Percentiles rank a stretch among this genome's conserved stretches.
These are phyloP conservation scores for Crithidia fasciculata DNA, from an alignment of 208 protist genomes.

Conservation along the genomic window DNA sequence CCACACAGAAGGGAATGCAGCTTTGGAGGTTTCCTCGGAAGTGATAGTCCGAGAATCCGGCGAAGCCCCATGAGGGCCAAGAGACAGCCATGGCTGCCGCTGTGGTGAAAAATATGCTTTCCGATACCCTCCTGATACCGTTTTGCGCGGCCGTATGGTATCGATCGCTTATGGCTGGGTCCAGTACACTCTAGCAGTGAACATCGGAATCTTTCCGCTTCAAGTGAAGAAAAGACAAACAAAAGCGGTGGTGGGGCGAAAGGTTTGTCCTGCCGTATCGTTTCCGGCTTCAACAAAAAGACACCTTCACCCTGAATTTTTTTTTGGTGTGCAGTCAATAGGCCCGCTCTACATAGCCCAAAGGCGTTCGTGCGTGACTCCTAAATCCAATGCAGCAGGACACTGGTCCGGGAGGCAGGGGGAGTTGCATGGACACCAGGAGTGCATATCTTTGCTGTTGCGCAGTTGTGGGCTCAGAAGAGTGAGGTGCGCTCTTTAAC, in stretches of 20 bases:
- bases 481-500: neutral
- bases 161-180: neutral
- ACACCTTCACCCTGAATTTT: neutral
- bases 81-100: neutral
- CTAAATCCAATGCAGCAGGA: neutral
- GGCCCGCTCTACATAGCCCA: neutral
- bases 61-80: neutral
- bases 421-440: neutral
- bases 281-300: neutral
- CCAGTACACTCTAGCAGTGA: neutral
- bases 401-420: neutral
- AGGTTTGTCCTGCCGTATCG: neutral
- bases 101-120: neutral
- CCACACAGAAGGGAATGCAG: neutral
- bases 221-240: neutral
- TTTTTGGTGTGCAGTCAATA: neutral
- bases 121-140: neutral
- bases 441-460: neutral
- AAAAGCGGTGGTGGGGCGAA: neutral
- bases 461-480: neutral
- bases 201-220: neutral
- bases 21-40: neutral
- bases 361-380: neutral
- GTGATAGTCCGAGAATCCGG: neutral
- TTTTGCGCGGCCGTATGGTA: neutral